Percentiles rank a stretch among this genome's conserved stretches.
Evolutionary conservation across 352 stramenopile species (phyloP).

Genomic region (Phytopythium mirpurense): DNA sequence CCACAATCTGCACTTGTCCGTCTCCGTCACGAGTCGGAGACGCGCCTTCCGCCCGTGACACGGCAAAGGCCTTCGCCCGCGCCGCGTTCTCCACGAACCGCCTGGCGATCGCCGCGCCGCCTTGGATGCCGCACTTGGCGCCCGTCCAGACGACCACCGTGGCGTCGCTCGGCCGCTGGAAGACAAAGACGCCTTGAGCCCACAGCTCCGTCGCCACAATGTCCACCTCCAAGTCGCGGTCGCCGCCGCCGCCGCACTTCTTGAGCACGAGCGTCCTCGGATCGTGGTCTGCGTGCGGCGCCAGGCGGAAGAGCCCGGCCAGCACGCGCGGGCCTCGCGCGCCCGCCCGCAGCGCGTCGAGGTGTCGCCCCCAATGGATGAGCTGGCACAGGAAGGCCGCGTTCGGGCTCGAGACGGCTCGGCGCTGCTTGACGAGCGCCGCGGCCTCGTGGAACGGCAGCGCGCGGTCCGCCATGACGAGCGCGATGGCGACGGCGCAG

Average conservation of each 20-base stretch:
- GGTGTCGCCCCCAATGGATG: slow-evolving; percentile 53
- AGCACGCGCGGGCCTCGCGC: neutral
- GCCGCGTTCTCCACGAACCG: neutral
- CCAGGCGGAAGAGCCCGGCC: slow-evolving; percentile 31
- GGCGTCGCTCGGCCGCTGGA: slow-evolving; percentile 10
- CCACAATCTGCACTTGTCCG: neutral
- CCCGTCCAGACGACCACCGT: slow-evolving; percentile 38
- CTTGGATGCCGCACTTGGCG: slow-evolving; percentile 18
- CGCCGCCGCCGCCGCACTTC: slow-evolving; percentile 12
- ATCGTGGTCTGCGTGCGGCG: slow-evolving; percentile 48
- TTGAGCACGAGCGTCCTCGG: slow-evolving; percentile 41
- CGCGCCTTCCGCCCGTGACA: neutral
- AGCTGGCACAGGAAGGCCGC: slow-evolving; percentile 63
- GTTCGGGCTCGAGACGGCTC: slow-evolving; percentile 57
- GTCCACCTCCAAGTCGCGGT: slow-evolving; percentile 2
- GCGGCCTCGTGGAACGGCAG: slow-evolving; percentile 28
- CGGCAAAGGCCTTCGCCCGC: neutral
- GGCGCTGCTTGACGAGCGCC: slow-evolving; percentile 33
- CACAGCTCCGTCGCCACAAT: slow-evolving; percentile 24
- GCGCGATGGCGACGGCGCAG: slow-evolving; percentile 58
- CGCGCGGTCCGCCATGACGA: slow-evolving; percentile 40
- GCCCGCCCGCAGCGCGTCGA: slow-evolving; percentile 10
- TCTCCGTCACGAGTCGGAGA: too few species aligned
- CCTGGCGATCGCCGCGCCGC: slow-evolving; percentile 15
- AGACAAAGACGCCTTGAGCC: slow-evolving; percentile 42